A percentile compares a stretch with the other conserved stretches of the same genome.
phyloP scores from a whole-genome alignment of 495 filamentous ascomycete genomes.

The Staphylotrichum longicolle region DNA sequence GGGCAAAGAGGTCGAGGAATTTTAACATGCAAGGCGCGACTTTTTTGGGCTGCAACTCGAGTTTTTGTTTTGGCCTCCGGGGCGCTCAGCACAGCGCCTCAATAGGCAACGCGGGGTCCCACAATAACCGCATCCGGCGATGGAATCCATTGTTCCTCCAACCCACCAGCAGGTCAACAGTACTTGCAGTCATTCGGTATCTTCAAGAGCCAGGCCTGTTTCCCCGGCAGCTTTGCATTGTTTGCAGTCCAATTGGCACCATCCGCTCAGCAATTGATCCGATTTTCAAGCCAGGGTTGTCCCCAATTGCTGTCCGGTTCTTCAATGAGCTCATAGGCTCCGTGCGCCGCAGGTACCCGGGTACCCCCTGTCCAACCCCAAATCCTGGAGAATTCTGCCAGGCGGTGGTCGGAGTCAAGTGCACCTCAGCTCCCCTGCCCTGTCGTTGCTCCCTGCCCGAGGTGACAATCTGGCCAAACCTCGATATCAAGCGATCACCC shows the following conservation, averaged over 20 bases:
- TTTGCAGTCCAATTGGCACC: neutral
- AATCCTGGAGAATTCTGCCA: constrained; percentile 19
- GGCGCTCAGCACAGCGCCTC: constrained; percentile 9
- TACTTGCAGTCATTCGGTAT: neutral
- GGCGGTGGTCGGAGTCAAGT: constrained; percentile 16
- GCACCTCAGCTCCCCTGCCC: neutral
- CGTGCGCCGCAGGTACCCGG: constrained; percentile 16
- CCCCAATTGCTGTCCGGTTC: neutral
- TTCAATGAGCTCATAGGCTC: constrained; percentile 14
- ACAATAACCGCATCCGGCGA: constrained; percentile 26
- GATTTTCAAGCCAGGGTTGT: neutral
- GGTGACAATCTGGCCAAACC: too few species aligned
- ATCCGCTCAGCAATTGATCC: neutral
- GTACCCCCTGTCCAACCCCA: constrained; percentile 10
- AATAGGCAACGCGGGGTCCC: constrained; percentile 17
- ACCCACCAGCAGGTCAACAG: neutral
- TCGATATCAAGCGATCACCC: too few species aligned
- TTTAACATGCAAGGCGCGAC: constrained; percentile 13
- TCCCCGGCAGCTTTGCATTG: neutral
- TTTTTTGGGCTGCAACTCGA: constrained; percentile 17
- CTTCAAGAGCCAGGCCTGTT: neutral
- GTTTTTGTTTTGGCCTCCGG: constrained; percentile 17
- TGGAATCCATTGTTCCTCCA: neutral
- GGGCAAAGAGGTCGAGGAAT: constrained; percentile 21
- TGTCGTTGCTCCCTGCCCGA: too few species aligned